These are phyloP conservation scores for Aspergillus pseudotamarii DNA, from an alignment of 2,329 filamentous ascomycete genomes.

Conservation along the genomic window DNA sequence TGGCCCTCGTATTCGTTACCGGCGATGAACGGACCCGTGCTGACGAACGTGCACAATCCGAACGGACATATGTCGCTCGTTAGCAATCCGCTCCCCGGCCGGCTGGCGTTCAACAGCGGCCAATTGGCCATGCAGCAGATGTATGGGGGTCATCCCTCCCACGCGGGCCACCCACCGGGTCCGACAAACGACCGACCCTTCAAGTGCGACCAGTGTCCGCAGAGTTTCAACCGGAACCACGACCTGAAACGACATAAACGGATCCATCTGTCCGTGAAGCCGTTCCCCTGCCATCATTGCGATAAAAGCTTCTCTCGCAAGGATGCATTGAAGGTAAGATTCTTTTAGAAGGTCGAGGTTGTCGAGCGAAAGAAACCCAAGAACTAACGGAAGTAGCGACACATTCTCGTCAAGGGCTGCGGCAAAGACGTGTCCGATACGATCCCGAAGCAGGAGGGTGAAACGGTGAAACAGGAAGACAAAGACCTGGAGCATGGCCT, in stretches of 20 bases:
- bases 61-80: slow-evolving; percentile 72
- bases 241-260: slow-evolving; percentile 94
- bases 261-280: slow-evolving; percentile 93
- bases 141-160: slow-evolving; percentile 58
- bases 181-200: slow-evolving; percentile 80
- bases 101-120: slow-evolving; percentile 63
- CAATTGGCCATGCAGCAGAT: slow-evolving; percentile 63
- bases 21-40: slow-evolving; percentile 67
- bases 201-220: slow-evolving; percentile 88
- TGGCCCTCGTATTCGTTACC: slow-evolving; percentile 61
- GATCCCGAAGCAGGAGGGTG: slow-evolving; percentile 4
- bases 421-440: slow-evolving; percentile 50
- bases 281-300: slow-evolving; percentile 86
- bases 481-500: slow-evolving; percentile 13
- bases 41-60: slow-evolving; percentile 78
- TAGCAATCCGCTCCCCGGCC: slow-evolving; percentile 57
- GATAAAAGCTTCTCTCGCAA: slow-evolving; percentile 97
- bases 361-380: not conserved
- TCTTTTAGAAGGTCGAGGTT: not conserved
- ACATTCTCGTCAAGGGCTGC: slow-evolving; percentile 69
- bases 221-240: slow-evolving; percentile 95
- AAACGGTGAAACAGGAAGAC: slow-evolving; percentile 22
- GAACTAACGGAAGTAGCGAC: slow-evolving; percentile 51
- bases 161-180: slow-evolving; percentile 55
- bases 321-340: slow-evolving; percentile 90